Conservation (phyloP, 2,329 filamentous ascomycete genomes). For the Fusarium sp. region DNA sequence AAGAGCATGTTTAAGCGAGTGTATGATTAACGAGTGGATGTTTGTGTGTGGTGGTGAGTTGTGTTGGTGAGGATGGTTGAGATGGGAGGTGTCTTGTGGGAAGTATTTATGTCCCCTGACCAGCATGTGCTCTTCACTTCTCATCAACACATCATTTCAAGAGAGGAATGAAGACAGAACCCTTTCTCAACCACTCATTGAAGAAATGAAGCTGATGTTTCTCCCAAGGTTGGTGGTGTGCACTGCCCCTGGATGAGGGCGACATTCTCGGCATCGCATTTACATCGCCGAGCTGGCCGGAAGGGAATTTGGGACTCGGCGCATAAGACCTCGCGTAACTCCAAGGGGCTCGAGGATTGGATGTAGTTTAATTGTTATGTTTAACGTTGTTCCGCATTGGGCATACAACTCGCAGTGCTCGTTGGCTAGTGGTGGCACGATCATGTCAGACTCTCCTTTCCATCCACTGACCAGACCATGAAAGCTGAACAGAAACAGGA, state of each 20-base stretch:
- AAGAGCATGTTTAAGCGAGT: conserved; percentile 27
- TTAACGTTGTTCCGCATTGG: background rate
- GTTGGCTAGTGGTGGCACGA: background rate
- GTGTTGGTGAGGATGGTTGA: background rate
- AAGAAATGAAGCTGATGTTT: background rate
- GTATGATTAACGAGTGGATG: background rate
- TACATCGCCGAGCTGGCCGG: background rate
- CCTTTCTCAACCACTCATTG: background rate
- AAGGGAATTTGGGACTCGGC: background rate
- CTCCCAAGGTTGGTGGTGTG: background rate
- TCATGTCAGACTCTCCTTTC: background rate
- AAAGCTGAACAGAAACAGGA: background rate
- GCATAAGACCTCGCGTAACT: background rate
- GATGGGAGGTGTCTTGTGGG: background rate
- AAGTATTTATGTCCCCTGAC: background rate
- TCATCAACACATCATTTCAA: background rate
- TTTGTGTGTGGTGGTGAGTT: background rate
- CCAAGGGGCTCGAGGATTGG: background rate
- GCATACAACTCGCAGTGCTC: background rate
- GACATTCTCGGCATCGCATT: background rate
- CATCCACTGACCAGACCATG: background rate
- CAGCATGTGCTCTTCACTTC: too few species aligned
- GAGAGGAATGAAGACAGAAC: background rate
- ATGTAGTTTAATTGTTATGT: background rate
- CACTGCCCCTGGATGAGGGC: background rate